Base-by-base conservation (phyloP, 805 yeast genomes). In the Sugiyamaella chiloensis region DNA sequence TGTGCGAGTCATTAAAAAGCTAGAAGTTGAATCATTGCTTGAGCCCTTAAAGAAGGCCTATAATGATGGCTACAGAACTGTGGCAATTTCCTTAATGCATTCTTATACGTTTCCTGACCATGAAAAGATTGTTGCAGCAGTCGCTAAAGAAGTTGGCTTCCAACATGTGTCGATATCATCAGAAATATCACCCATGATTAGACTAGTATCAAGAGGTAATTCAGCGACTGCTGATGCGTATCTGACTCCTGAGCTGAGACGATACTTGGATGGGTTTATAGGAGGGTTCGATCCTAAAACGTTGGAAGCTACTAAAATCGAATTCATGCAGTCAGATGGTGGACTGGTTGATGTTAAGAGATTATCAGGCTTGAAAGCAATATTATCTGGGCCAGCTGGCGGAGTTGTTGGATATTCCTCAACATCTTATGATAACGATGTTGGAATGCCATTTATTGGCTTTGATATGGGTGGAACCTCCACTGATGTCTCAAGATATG, bases 351-450 rank as follows among this genome's bases (percentile, higher is more conserved):
- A 88, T 47, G 89, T 93, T 59, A 72, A 79, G 19, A 75, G 79
- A 42, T 91, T 91, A 63, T 83, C 96, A 0, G 98, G 98, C 1
- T 70, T 91, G 30, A 76, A 81, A 56, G 96, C 98, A 2, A 85
- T 91, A 41, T 67, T 91, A 29, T 87, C 96, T 1, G 98, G 98
- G 1, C 98, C 98, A 2, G 98, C 98, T 7, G 98, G 98, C 31
- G 98, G 98, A 42, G 95, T 91, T 50, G 96, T 91, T 27, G 98
- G 98, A 0, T 87, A 81, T 58, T 87, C 96, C 0, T 75, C 79
- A 44, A 90, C 98, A 0, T 86, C 96, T 52, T 87, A 74, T 61
- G 73, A 70, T 42, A 17, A 34, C 9, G 31, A 27, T 11, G 31
- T n/a, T 42, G 12, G 16, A n/a, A 73, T 79, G 51, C 89, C 95